These are phyloP conservation scores for Dactylis glomerata DNA, from an alignment of 176 grass and related monocot species.

Conservation along the genomic window DNA sequence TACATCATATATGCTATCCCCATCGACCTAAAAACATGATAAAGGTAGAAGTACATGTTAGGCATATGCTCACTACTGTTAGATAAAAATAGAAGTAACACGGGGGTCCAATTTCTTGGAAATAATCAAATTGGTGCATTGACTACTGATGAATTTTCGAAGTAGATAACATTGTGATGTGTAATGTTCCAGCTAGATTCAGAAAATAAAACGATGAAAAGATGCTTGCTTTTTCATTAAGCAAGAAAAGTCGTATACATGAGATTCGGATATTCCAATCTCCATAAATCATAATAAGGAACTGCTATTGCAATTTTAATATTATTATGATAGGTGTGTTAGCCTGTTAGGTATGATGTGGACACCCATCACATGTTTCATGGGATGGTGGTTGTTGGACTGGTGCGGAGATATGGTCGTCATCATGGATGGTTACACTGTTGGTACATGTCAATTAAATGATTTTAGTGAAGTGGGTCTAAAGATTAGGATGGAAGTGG, in stretches of 20 bases:
- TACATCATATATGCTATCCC: background rate
- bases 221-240: background rate
- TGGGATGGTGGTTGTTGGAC: background rate
- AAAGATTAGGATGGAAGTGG: slow-evolving; percentile 10
- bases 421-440: slow-evolving; percentile 17
- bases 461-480: slow-evolving; percentile 8
- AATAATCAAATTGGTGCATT: background rate
- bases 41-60: background rate
- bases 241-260: background rate
- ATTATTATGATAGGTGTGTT: background rate
- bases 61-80: background rate
- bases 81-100: background rate
- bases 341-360: background rate
- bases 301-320: background rate
- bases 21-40: background rate
- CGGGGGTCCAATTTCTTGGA: background rate
- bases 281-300: background rate
- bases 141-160: background rate
- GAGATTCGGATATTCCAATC: background rate
- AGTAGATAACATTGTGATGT: background rate
- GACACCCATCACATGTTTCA: background rate
- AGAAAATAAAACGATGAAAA: background rate
- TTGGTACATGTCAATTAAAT: background rate
- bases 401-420: background rate
- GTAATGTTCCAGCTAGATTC: background rate